Evolutionary conservation across 2,329 filamentous ascomycete genomes (phyloP).

Genomic region (Fusarium sp.): DNA sequence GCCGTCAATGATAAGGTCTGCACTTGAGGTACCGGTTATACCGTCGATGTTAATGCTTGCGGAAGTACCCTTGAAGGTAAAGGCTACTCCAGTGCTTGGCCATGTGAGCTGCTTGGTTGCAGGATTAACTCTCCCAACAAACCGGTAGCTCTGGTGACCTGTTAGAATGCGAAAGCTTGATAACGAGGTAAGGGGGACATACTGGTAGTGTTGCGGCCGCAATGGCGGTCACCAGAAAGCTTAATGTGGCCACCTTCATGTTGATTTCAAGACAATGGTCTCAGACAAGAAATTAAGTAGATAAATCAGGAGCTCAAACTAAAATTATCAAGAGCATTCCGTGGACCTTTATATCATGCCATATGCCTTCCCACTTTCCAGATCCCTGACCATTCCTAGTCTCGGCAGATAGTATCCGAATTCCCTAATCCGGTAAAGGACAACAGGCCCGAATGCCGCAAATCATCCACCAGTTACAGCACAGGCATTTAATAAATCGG

Average conservation of each 20-base stretch:
- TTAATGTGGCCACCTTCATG: slow-evolving; percentile 17
- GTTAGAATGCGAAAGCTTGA: too few species aligned
- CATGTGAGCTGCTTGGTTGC: slow-evolving; percentile 59
- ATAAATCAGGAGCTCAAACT: too few species aligned
- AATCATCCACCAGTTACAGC: slow-evolving; percentile 32
- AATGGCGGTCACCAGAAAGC: slow-evolving; percentile 11
- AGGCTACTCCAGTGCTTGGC: slow-evolving; percentile 58
- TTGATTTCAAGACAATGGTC: background rate
- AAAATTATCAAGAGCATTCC: background rate
- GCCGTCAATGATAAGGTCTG: slow-evolving; percentile 32
- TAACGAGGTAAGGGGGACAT: too few species aligned
- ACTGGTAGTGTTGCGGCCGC: slow-evolving; percentile 10
- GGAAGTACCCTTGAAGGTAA: slow-evolving; percentile 56
- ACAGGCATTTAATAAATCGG: background rate
- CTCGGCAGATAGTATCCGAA: slow-evolving; percentile 27
- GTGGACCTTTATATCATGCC: background rate
- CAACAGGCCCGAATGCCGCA: background rate
- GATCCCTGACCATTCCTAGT: background rate
- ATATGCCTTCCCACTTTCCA: background rate
- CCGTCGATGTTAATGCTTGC: slow-evolving; percentile 51
- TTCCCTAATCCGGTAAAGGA: slow-evolving; percentile 18
- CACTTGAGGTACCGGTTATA: slow-evolving; percentile 24
- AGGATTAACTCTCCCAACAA: slow-evolving; percentile 58
- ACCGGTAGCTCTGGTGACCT: slow-evolving; percentile 27
- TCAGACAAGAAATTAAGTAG: too few species aligned